These are phyloP conservation scores for Exophiala oligosperma DNA, from an alignment of 2,329 filamentous ascomycete genomes.

Conservation along the genomic window DNA sequence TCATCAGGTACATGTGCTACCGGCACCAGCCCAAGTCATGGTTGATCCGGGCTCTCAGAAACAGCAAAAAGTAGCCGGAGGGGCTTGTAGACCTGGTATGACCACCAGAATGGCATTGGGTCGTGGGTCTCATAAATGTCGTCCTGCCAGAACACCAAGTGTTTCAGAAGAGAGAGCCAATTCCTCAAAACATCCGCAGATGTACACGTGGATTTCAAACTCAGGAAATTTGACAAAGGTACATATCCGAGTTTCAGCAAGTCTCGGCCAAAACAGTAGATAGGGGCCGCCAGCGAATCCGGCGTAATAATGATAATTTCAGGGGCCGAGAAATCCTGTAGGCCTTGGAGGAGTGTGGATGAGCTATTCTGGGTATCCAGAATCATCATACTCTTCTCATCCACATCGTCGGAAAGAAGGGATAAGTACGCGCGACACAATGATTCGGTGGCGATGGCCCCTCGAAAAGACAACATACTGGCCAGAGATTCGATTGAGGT, in stretches of 20 bases:
- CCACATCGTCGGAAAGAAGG: constrained; percentile 34
- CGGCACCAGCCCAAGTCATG: no score
- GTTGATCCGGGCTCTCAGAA: no score
- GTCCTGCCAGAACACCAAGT: constrained; percentile 51
- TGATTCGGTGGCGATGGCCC: constrained; percentile 41
- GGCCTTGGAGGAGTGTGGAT: not conserved
- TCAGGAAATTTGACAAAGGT: constrained; percentile 45
- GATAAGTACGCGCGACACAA: constrained; percentile 51
- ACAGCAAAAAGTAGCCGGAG: constrained; percentile 4
- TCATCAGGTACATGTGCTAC: no score
- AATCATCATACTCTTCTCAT: no score
- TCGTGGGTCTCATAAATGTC: constrained; percentile 51
- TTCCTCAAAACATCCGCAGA: constrained; percentile 19
- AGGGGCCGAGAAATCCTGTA: not conserved
- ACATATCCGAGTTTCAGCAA: constrained; percentile 54
- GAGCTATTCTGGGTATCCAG: not conserved
- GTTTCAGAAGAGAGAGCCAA: constrained; percentile 38
- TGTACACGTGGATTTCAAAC: constrained; percentile 11
- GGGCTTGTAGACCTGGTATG: constrained; percentile 22
- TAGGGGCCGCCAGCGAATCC: constrained; percentile 30
- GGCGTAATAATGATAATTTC: constrained; percentile 5
- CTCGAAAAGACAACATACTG: constrained; percentile 60
- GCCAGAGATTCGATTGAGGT: constrained; percentile 70
- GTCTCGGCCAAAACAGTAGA: constrained; percentile 68
- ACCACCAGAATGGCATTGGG: constrained; percentile 42